Percentiles rank a stretch among this genome's conserved stretches.
Conservation (phyloP, 352 stramenopile genomes). For the Vaucheria bursata region DNA sequence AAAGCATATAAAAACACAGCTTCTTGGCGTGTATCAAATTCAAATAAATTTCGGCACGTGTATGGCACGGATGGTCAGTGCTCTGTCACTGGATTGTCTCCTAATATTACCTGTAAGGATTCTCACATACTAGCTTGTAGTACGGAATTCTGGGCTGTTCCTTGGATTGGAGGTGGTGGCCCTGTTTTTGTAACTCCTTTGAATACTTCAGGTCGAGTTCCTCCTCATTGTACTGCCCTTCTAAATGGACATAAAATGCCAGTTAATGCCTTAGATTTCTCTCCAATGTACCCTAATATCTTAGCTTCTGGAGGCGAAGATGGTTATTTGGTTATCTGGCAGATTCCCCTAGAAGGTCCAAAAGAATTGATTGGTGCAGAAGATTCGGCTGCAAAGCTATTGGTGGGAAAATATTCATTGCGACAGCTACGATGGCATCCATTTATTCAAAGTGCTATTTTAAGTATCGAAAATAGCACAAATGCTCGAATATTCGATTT, state of each 20-base stretch:
- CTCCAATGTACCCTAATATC: slow-evolving; percentile 22
- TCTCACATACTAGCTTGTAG: slow-evolving; percentile 21
- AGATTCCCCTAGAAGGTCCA: slow-evolving; percentile 12
- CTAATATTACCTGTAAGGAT: slow-evolving; percentile 26
- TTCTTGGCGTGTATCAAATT: background rate
- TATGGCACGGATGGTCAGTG: slow-evolving; percentile 21
- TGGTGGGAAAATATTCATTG: slow-evolving; percentile 2
- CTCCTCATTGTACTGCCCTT: background rate
- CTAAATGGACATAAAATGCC: slow-evolving; percentile 28
- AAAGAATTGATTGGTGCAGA: slow-evolving; percentile 13
- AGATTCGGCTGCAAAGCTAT: slow-evolving; percentile 13
- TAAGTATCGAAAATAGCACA: slow-evolving; percentile 22
- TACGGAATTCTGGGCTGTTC: slow-evolving; percentile 32
- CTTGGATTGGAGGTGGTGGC: slow-evolving; percentile 31
- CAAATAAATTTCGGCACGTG: slow-evolving; percentile 27
- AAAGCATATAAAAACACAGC: too few relatives aligned
- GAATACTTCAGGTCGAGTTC: slow-evolving; percentile 16
- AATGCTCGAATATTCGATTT: slow-evolving; percentile 31
- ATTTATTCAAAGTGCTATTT: slow-evolving; percentile 24
- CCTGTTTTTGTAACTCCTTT: slow-evolving; percentile 36
- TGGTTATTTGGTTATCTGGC: slow-evolving; percentile 27
- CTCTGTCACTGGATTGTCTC: slow-evolving; percentile 21
- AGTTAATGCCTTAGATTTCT: slow-evolving; percentile 34
- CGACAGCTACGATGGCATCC: slow-evolving; percentile 31
- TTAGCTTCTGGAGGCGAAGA: slow-evolving; percentile 39